These are phyloP conservation scores for Candida rishiriensis DNA, from an alignment of 805 yeast genomes.

Conservation along the genomic window DNA sequence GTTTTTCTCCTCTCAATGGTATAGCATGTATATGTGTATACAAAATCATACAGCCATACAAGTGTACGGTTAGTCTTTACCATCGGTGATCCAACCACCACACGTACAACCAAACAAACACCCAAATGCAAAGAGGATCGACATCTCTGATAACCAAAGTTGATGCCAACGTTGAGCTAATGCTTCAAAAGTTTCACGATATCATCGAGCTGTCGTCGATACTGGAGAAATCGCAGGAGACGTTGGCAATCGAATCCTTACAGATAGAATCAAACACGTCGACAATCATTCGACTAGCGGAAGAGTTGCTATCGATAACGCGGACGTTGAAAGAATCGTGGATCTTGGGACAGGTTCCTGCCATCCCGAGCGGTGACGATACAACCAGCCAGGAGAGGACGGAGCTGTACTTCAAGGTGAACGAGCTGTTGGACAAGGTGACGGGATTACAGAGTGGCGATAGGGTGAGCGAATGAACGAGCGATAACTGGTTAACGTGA, in stretches of 20 bases:
- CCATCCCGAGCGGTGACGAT: slow-evolving; percentile 13
- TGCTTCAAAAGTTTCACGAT: slow-evolving; percentile 49
- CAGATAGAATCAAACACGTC: slow-evolving; percentile 52
- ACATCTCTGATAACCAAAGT: slow-evolving; percentile 41
- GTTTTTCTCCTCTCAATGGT: too few relatives aligned
- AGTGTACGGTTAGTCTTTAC: too few relatives aligned
- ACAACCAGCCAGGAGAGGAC: slow-evolving; percentile 29
- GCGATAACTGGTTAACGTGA: too few relatives aligned
- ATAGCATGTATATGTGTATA: too few relatives aligned
- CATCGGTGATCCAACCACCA: too few relatives aligned
- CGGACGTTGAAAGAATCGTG: slow-evolving; percentile 50
- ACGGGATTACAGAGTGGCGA: slow-evolving; percentile 30
- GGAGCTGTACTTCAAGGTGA: slow-evolving; percentile 29
- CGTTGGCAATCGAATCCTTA: slow-evolving; percentile 47
- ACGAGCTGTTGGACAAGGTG: slow-evolving; percentile 32
- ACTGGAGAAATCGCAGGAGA: slow-evolving; percentile 29
- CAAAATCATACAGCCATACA: too few relatives aligned
- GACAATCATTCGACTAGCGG: slow-evolving; percentile 46
- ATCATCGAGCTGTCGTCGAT: slow-evolving; percentile 43
- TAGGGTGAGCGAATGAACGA: too few relatives aligned
- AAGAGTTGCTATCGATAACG: slow-evolving; percentile 47
- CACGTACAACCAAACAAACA: background rate
- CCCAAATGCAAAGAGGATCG: slow-evolving; percentile 42
- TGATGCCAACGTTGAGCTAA: slow-evolving; percentile 46
- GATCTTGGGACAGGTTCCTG: slow-evolving; percentile 52